A percentile compares a stretch with the other conserved stretches of the same genome.
Evolutionary conservation across 257 asterid species (phyloP).

Genomic region (Vinca minor): DNA sequence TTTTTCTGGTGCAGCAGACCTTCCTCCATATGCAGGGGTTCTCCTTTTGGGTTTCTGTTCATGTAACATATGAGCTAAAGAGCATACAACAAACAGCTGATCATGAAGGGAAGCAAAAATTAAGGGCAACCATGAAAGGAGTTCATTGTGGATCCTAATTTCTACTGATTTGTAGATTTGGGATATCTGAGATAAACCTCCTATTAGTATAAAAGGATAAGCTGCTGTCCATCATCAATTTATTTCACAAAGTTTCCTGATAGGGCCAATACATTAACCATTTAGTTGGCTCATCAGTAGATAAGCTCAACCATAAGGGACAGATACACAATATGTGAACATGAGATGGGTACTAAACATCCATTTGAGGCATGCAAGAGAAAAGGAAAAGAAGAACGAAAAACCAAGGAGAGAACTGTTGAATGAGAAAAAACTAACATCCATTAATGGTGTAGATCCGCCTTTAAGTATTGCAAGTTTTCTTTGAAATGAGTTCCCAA

Average conservation of each 20-base stretch:
- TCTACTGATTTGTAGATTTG: neutral
- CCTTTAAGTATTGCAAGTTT: slow-evolving; percentile 65
- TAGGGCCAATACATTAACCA: too few species aligned
- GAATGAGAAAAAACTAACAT: slow-evolving; percentile 43
- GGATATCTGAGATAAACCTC: neutral
- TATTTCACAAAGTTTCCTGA: neutral
- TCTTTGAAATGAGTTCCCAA: slow-evolving; percentile 90
- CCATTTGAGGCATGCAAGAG: neutral
- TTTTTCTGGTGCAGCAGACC: slow-evolving; percentile 78
- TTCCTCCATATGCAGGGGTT: slow-evolving; percentile 54
- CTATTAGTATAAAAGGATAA: neutral
- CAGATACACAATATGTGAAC: neutral
- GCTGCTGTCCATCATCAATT: neutral
- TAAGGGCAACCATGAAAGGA: neutral
- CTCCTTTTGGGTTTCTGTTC: slow-evolving; percentile 85
- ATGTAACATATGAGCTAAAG: slow-evolving; percentile 17
- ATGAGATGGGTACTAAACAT: neutral
- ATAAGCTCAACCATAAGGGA: neutral
- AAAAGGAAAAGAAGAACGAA: neutral
- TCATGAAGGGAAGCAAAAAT: slow-evolving; percentile 1
- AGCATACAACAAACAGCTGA: slow-evolving; percentile 3
- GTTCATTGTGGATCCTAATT: neutral
- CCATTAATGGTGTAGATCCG: slow-evolving; percentile 47
- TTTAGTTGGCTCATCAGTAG: neutral
- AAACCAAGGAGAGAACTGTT: neutral